These are phyloP conservation scores for Phanerochaete sordida DNA, from an alignment of 768 basidiomycete species.

Conservation along the genomic window DNA sequence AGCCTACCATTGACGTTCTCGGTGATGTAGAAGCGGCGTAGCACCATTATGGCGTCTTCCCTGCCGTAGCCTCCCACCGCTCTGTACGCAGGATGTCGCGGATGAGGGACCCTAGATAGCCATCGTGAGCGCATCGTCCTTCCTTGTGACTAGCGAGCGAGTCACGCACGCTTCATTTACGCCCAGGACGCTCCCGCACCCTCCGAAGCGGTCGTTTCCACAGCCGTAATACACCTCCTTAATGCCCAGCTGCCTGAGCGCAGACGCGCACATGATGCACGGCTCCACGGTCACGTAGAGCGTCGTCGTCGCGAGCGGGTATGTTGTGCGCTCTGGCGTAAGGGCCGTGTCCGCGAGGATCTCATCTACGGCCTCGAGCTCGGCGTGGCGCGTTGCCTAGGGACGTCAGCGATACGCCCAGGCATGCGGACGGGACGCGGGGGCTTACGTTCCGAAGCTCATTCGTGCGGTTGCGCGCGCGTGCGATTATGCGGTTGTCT, in stretches of 20 bases:
- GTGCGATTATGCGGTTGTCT: slow-evolving; percentile 70
- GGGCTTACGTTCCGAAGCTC: slow-evolving; percentile 80
- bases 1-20: slow-evolving; percentile 88
- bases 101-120: slow-evolving; percentile 56
- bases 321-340: slow-evolving; percentile 45
- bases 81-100: slow-evolving; percentile 68
- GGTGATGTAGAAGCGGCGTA: slow-evolving; percentile 70
- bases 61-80: slow-evolving; percentile 52
- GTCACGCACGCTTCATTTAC: slow-evolving; percentile 69
- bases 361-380: slow-evolving; percentile 92
- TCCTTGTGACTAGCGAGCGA: neutral
- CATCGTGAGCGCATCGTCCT: neutral
- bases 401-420: neutral
- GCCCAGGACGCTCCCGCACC: slow-evolving; percentile 90
- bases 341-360: slow-evolving; percentile 65
- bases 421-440: neutral
- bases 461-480: slow-evolving; percentile 91
- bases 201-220: slow-evolving; percentile 94
- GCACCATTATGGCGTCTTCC: slow-evolving; percentile 59
- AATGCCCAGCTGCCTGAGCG: slow-evolving; percentile 90
- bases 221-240: slow-evolving; percentile 90
- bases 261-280: slow-evolving; percentile 98
- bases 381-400: slow-evolving; percentile 95
- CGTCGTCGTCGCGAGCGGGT: slow-evolving; percentile 74
- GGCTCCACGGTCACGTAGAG: slow-evolving; percentile 99